Percentiles rank a stretch among this genome's conserved stretches.
Evolutionary conservation across 495 filamentous ascomycete species (phyloP).

Genomic region (Bathelium albidoporum): DNA sequence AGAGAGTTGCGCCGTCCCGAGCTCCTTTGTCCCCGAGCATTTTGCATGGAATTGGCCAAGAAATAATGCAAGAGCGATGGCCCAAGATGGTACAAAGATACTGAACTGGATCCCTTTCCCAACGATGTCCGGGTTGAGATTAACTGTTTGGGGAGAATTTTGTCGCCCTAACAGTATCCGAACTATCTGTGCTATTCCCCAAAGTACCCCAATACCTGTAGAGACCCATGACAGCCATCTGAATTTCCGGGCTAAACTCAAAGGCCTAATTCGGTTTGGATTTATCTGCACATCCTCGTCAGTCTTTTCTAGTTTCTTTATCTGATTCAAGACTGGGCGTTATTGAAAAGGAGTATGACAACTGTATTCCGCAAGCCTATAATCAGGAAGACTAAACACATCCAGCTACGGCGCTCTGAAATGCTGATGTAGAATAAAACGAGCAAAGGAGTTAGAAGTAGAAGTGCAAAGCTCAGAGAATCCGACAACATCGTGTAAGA

Average conservation of each 20-base stretch:
- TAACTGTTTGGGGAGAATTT: background rate
- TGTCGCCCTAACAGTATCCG: background rate
- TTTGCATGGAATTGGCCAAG: background rate
- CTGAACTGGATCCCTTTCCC: background rate
- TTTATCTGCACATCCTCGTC: background rate
- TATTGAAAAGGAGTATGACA: background rate
- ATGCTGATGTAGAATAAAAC: background rate
- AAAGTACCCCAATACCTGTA: background rate
- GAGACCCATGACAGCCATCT: background rate
- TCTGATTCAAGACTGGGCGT: background rate
- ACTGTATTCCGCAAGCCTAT: background rate
- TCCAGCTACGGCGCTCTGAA: background rate
- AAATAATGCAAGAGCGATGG: background rate
- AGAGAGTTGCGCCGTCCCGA: background rate
- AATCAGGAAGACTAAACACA: background rate
- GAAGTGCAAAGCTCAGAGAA: background rate
- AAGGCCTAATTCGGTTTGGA: background rate
- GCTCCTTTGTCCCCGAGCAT: constrained; percentile 1
- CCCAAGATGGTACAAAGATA: background rate
- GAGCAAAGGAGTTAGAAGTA: background rate
- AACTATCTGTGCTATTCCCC: background rate
- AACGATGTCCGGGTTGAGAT: background rate
- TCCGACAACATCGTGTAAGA: background rate
- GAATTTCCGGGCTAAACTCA: background rate
- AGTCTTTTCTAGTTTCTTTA: background rate